Evolutionary conservation across 1,284 basidiomycete species (phyloP), one percentile per base, ranked within the genome.

Genomic region (Leccinum laetum): DNA sequence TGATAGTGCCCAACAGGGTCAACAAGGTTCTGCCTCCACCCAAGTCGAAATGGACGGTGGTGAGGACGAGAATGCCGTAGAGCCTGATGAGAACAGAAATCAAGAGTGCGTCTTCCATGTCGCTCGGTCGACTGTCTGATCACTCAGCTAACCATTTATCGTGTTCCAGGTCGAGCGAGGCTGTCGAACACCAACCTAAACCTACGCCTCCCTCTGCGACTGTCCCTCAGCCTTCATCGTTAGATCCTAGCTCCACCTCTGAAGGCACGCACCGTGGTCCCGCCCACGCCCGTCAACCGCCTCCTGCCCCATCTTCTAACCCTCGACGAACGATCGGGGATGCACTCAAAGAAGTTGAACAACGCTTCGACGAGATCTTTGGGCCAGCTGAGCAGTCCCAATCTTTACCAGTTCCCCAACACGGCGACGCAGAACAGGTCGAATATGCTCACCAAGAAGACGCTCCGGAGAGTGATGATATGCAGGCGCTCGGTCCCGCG

Each of bases 401-500:
- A 7, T 61, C 75, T 49, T 49, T 65, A 26, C 67, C 57, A 29
- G 52, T 49, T 59, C 69, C 67, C 10, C 71, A 74, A 29, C 61
- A 58, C 5, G 69, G 32, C 29, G 67, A 67, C 29, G 71, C 78
- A 14, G 81, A 83, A 55, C 88, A 90, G 71, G 82, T 98, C 21
- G 94, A 98, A 75, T 96, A 98, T 77, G 81, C 94, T n/a, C 71
- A 67, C 39, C 60, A 69, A 9, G 67, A 73, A 14, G 86, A 85
- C 21, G 88, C 92, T 8, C 64, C 58, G 2, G 24, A 26, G 24
- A 29, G 90, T 64, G 83, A 91, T 58, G 88, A 93, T 61, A 91
- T 93, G 85, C 95, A 99, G 77, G 95, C 96, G 1, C 84, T 99
- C 11, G 97, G 96, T 4, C 89, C 94, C 1, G 92, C 96, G 1